Base-by-base conservation (phyloP, 768 basidiomycete species). In the Tricholoma terreum region DNA sequence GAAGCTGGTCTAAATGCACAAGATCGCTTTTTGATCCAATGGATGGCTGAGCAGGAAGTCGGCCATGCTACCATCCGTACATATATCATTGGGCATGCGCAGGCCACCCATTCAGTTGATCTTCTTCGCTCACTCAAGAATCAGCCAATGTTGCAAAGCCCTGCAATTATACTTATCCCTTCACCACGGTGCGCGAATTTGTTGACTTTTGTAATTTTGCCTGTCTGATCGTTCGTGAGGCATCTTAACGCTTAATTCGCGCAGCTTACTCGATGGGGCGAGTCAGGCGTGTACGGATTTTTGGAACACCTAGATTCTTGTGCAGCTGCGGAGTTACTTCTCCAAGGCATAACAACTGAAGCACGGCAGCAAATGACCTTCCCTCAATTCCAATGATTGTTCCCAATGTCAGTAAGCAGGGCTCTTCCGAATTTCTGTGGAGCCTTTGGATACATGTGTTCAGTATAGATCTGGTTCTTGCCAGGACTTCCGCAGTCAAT, bases 31-130 rank as follows among this genome's bases (percentile, higher is more conserved):
- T 69, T 86, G 31, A 80, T 87, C 54, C 70, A 84, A 63, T 84
- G 77, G 69, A 86, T 86, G 83, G 85, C 78, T 12, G 75, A 83
- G 50, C 84, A 86, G 61, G 84, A 87, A 69, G 74, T 82, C 30
- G 85, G 84, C 0, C 87, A 90, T 66, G 81, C 84, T 6, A 72
- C 68, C 9, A 67, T 84, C 52, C 58, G 88, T 24, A 68, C 74
- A 54, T 82, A 84, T 71, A 80, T 85, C 34, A 70, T 83, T 15
- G 74, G 75, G 43, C 72, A 75, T 72, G 45, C 56, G 58, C 65
- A 64, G 2, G 12, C 8, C 14, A 48, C 17, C 15, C 10, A 5
- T 58, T 6, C 27, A n/a, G n/a, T 33, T 10, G 27, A 22, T n/a
- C 12, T 19, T 14, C 46, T 60, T 60, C 42, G 54, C 60, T 14